Conservation (phyloP, 805 yeast species). For the Saturnispora halmiae region DNA sequence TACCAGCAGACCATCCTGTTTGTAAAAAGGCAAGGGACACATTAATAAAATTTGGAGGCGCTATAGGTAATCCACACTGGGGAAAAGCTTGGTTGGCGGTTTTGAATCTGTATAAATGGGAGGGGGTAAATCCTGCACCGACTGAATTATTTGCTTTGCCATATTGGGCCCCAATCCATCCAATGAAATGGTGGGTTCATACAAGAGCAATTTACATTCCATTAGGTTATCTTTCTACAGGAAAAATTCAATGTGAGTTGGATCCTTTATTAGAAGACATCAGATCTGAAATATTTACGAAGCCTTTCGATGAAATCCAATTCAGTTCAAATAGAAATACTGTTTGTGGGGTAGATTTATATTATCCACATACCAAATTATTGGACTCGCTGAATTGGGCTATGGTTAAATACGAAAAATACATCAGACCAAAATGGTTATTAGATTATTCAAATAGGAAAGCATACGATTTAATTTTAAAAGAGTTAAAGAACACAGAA, state of each 20-base stretch:
- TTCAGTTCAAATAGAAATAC: constrained; percentile 67
- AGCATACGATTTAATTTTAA: constrained; percentile 56
- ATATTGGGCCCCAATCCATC: constrained; percentile 72
- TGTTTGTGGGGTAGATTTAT: constrained; percentile 86
- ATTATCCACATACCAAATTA: constrained; percentile 78
- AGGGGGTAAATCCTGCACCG: constrained; percentile 97
- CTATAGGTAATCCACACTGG: constrained; percentile 90
- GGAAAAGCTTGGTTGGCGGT: constrained; percentile 88
- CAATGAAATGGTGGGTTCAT: constrained; percentile 99
- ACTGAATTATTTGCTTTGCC: constrained; percentile 91
- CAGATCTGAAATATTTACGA: constrained; percentile 69
- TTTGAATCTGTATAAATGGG: constrained; percentile 80
- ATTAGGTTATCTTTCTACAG: constrained; percentile 67
- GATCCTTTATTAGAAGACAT: constrained; percentile 57
- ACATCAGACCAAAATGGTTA: constrained; percentile 71
- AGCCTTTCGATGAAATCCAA: constrained; percentile 56
- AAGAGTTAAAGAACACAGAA: constrained; percentile 72
- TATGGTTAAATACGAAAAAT: constrained; percentile 58
- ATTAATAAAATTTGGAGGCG: constrained; percentile 74
- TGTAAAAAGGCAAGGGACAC: constrained; percentile 67
- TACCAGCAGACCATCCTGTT: constrained; percentile 65
- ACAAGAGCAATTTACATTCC: constrained; percentile 88
- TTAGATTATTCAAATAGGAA: constrained; percentile 39
- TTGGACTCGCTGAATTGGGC: constrained; percentile 53
- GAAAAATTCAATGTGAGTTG: constrained; percentile 44